These are phyloP conservation scores for Diospyros lotus DNA, from an alignment of 148 eudicot species.

Conservation along the genomic window DNA sequence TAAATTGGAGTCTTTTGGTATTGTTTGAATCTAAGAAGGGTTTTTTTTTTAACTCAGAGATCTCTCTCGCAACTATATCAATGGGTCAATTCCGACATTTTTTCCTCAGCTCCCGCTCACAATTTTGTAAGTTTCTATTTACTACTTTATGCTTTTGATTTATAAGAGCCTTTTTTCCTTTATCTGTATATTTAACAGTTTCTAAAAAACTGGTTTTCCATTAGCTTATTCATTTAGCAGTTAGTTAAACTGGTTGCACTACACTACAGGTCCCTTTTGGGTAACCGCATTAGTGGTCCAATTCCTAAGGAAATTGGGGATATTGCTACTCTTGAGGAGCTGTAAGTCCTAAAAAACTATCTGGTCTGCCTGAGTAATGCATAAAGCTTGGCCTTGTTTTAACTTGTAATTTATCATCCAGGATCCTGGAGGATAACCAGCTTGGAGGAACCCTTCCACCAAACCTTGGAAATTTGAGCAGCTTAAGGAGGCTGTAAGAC, in stretches of 20 bases:
- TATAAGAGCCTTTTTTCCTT: not conserved
- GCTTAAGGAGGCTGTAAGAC: constrained; percentile 43
- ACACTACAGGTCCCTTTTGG: constrained; percentile 44
- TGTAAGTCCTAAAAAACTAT: constrained; percentile 32
- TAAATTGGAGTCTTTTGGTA: not conserved
- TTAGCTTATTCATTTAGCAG: too few relatives aligned
- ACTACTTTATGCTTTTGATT: not conserved
- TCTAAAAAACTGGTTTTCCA: not conserved
- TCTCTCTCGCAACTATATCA: constrained; percentile 55
- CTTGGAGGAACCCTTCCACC: constrained; percentile 50
- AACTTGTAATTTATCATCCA: constrained; percentile 14
- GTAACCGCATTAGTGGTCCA: constrained; percentile 46
- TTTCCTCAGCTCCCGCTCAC: constrained; percentile 47
- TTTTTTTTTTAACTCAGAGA: constrained; percentile 44
- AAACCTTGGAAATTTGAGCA: constrained; percentile 49
- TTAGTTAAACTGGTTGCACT: not conserved
- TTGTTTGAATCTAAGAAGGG: constrained; percentile 7
- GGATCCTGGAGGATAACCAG: constrained; percentile 46
- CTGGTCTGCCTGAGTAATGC: not conserved
- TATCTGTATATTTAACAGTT: not conserved
- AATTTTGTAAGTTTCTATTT: constrained; percentile 42
- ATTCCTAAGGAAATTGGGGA: constrained; percentile 60
- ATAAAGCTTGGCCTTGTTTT: constrained; percentile 1
- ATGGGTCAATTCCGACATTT: constrained; percentile 62
- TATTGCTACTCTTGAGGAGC: constrained; percentile 43